Evolutionary conservation across 202 grass and related monocot genomes (phyloP), one percentile per base, ranked within the genome.

Genomic region (Schoenoplectus tabernaemontani): DNA sequence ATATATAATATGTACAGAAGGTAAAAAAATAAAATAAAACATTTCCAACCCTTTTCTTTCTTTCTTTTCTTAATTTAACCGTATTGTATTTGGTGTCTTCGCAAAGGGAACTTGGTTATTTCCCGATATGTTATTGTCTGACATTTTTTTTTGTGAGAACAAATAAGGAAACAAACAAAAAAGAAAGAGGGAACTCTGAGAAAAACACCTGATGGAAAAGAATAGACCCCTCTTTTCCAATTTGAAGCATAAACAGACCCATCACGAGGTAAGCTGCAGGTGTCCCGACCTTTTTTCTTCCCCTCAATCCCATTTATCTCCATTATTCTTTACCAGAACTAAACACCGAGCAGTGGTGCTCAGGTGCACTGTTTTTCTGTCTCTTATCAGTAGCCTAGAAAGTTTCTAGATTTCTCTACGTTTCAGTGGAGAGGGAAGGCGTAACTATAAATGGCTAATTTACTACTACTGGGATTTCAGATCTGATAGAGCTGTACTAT

Each of bases 171-270:
- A 56, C 10, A 54, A 77, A n/a, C 3, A n/a, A 78, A 39, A 28
- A 16, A 63, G 53, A 83, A 65, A 61, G 41, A 82, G 42, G 67
- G 23, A 48, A 71, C 4, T 0, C 38, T 60, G 20, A 41, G 32
- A n/a, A 26, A 64, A 51, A 28, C 4, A 84, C 73, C 70, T 76
- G 82, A 77, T 44, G 58, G 57, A 59, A 84, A 84, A 84, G 68
- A 73, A 39, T 37, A 77, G 42, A 36, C 28, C 42, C 82, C 70
- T 73, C 28, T 76, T 77, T 76, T 84, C 69, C 33, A 79, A 63
- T 46, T 43, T 26, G 50, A 43, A 79, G 57, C 22, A 71, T 30
- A 71, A 6, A 71, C 19, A 48, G 67, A 48, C 2, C 42, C 42
- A 71, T 47, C 66, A 70, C 2, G 43, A 59, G 15, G 23, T 13